phyloP scores from a whole-genome alignment of 1,284 basidiomycete species.

The Cutaneotrichosporon arboriforme region DNA sequence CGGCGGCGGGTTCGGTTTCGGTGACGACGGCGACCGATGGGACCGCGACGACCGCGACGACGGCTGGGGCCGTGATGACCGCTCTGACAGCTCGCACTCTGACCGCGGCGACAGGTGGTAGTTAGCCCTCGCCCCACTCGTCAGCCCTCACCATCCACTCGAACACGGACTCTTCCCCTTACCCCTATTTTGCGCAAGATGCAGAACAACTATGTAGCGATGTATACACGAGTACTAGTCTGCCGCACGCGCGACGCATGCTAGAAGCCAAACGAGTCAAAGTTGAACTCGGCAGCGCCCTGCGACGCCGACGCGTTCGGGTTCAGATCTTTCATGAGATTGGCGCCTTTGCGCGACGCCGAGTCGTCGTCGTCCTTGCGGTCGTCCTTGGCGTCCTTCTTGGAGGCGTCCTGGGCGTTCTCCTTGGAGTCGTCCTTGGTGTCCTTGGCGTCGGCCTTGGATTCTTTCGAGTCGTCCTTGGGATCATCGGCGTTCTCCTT shows the following conservation, averaged over 20 bases:
- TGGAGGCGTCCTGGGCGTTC: neutral
- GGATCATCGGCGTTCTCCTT: conserved; percentile 9
- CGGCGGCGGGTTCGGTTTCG: conserved; percentile 2
- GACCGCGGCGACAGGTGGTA: conserved; percentile 3
- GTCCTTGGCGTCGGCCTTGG: conserved; percentile 61
- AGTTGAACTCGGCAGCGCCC: conserved; percentile 3
- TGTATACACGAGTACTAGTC: neutral
- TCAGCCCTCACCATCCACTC: too few species aligned
- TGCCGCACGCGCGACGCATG: too few species aligned
- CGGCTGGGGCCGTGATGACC: too few species aligned
- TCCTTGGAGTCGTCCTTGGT: conserved; percentile 55
- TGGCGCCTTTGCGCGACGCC: conserved; percentile 2
- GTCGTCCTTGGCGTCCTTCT: neutral
- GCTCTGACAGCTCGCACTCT: too few species aligned
- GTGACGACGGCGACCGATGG: too few species aligned
- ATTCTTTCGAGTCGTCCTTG: conserved; percentile 19
- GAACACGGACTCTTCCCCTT: too few species aligned
- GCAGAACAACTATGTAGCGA: neutral
- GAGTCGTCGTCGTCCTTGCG: neutral
- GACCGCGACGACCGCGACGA: too few species aligned
- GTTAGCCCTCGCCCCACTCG: neutral
- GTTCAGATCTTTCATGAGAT: conserved; percentile 9
- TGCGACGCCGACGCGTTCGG: neutral
- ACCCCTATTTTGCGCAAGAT: too few species aligned
- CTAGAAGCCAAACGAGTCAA: conserved; percentile 8